These are phyloP conservation scores for Ceratocystis alfenasii DNA, from an alignment of 2,329 filamentous ascomycete genomes.

Conservation along the genomic window DNA sequence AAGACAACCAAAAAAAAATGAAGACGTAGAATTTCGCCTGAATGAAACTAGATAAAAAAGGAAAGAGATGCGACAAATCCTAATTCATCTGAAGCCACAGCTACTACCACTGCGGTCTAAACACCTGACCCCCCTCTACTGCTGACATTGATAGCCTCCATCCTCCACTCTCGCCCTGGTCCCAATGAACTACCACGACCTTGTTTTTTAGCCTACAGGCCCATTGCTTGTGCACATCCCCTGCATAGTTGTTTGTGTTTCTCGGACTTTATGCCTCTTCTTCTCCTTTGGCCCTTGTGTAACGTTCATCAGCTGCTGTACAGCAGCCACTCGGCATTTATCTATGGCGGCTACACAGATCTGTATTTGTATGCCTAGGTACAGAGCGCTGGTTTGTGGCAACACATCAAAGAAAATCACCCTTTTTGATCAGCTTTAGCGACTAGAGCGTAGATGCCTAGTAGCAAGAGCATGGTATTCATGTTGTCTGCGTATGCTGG, in stretches of 20 bases:
- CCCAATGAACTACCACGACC: not conserved
- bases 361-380: too few relatives aligned
- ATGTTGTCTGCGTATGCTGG: too few relatives aligned
- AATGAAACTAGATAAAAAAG: not conserved
- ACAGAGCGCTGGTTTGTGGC: too few relatives aligned
- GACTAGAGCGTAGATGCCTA: too few relatives aligned
- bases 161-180: not conserved
- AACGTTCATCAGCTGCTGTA: not conserved
- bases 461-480: too few relatives aligned
- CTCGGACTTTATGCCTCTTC: not conserved
- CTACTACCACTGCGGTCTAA: not conserved
- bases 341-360: not conserved
- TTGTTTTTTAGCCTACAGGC: not conserved
- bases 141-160: not conserved
- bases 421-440: too few relatives aligned
- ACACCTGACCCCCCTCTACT: not conserved
- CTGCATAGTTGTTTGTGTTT: not conserved
- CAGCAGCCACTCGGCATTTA: not conserved
- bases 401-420: too few relatives aligned
- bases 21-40: not conserved
- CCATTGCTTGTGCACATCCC: not conserved
- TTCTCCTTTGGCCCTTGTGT: not conserved
- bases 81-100: not conserved
- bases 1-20: not conserved
- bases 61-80: too few relatives aligned